These are phyloP conservation scores for Termitomyces sp. DNA, from an alignment of 768 basidiomycete species.

Conservation along the genomic window DNA sequence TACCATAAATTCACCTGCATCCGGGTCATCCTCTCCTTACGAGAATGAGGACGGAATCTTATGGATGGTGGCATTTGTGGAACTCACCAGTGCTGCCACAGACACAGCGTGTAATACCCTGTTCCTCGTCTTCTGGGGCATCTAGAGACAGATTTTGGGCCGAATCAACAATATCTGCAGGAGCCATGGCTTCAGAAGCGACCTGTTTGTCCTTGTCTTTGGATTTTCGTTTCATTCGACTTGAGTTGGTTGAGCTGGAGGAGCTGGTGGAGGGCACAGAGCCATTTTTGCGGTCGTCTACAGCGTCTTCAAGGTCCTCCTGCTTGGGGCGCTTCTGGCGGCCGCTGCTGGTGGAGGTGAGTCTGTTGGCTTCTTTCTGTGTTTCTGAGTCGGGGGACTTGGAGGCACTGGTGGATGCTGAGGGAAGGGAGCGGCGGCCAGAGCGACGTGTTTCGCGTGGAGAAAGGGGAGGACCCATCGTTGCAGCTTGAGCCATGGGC, in stretches of 20 bases:
- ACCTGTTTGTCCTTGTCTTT: constrained; percentile 47
- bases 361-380: constrained; percentile 39
- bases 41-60: constrained; percentile 19
- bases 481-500: constrained; percentile 55
- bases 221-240: constrained; percentile 53
- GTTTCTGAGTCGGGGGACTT: constrained; percentile 72
- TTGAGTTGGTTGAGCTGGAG: constrained; percentile 21
- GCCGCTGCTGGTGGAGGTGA: constrained; percentile 31
- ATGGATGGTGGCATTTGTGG: constrained; percentile 5
- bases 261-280: constrained; percentile 27
- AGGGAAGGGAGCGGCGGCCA: constrained; percentile 65
- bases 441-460: constrained; percentile 76
- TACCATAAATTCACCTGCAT: constrained; percentile 94
- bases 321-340: constrained; percentile 63
- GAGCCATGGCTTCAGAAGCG: constrained; percentile 15
- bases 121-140: constrained; percentile 52
- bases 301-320: constrained; percentile 63
- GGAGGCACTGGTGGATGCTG: constrained; percentile 58
- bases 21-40: constrained; percentile 63
- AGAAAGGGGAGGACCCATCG: constrained; percentile 75
- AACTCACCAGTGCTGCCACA: constrained; percentile 75
- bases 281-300: constrained; percentile 48
- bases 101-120: constrained; percentile 73
- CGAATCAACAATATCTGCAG: constrained; percentile 19
- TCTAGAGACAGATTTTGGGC: constrained; percentile 34